These are phyloP conservation scores for Fraxinus sp. DNA, from an alignment of 305 asterid species.

Conservation along the genomic window DNA sequence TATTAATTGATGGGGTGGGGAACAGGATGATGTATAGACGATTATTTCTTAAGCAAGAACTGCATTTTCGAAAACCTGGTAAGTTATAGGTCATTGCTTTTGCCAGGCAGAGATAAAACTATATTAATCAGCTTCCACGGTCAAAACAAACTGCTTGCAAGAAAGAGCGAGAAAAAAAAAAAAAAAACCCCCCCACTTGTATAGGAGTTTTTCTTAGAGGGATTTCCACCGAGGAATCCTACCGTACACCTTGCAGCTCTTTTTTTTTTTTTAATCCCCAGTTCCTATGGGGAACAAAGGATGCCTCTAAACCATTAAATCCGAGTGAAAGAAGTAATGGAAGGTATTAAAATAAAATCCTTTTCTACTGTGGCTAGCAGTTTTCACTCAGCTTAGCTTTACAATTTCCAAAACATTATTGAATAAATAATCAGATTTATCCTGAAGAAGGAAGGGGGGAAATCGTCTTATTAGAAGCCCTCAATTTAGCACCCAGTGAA, in stretches of 20 bases:
- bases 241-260: not conserved
- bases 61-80: not conserved
- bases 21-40: not conserved
- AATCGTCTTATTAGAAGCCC: not conserved
- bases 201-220: not conserved
- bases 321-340: not conserved
- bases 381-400: not conserved
- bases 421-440: not conserved
- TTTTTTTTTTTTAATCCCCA: not conserved
- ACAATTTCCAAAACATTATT: not conserved
- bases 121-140: not conserved
- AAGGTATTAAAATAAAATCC: not conserved
- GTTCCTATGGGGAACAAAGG: not conserved
- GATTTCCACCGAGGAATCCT: not conserved
- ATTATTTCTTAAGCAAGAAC: not conserved
- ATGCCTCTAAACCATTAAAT: not conserved
- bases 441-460: not conserved
- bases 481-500: conserved; percentile 1
- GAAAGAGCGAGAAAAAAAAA: too few relatives aligned
- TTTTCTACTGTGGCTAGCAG: not conserved
- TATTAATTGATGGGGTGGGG: not conserved
- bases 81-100: not conserved
- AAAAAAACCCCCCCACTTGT: not conserved
- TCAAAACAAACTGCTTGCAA: not conserved
- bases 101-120: not conserved